These are phyloP conservation scores for Erodium moschatum DNA, from an alignment of 441 rosid genomes.

Conservation along the genomic window DNA sequence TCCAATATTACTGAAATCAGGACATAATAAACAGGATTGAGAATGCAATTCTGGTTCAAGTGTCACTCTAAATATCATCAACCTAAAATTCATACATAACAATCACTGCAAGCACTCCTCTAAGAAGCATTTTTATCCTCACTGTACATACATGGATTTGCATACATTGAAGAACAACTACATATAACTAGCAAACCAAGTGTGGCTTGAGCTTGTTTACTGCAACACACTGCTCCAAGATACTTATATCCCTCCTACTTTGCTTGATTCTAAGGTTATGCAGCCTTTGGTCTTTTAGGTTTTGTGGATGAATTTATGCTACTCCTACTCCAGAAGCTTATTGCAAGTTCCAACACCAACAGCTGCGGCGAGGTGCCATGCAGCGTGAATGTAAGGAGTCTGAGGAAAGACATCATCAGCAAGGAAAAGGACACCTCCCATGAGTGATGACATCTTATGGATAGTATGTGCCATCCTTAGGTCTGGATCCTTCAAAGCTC, in stretches of 20 bases:
- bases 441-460: conserved; percentile 74
- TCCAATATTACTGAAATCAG: no score
- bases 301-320: conserved; percentile 20
- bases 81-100: no score
- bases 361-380: conserved; percentile 98
- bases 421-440: conserved; percentile 74
- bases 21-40: neutral
- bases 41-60: neutral
- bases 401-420: conserved; percentile 73
- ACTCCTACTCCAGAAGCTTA: conserved; percentile 57
- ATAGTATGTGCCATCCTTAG: conserved; percentile 57
- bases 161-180: neutral
- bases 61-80: no score
- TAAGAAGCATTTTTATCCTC: neutral
- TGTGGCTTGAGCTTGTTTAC: neutral
- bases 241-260: no score
- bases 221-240: neutral
- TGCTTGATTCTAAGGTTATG: conserved; percentile 15
- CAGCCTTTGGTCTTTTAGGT: conserved; percentile 1
- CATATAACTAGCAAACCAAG: neutral
- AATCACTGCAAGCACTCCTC: neutral
- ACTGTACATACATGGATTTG: neutral
- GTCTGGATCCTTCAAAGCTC: conserved; percentile 69
- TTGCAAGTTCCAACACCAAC: conserved; percentile 81
- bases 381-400: conserved; percentile 83